Base-by-base conservation (phyloP, 192 early-diverging fungal species). In the Podila horticola region DNA sequence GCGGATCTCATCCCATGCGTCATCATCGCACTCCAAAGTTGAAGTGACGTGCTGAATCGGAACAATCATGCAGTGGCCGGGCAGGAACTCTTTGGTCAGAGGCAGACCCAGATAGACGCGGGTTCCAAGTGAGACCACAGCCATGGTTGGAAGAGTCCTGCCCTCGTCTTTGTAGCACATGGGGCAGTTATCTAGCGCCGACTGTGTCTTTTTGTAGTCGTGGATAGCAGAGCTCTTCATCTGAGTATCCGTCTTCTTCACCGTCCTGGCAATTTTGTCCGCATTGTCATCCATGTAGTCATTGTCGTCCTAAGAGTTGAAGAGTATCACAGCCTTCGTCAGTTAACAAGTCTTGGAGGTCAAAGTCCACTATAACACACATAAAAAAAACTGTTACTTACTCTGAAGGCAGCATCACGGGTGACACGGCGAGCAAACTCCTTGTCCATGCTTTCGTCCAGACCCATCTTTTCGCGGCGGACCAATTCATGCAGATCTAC, bases 261-360 rank as follows among this genome's bases (percentile, higher is more conserved):
- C 88, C 50, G 84, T 88, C 48, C 86, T 82, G 2, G 93, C 88
- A 61, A 98, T 84, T 20, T 85, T 88, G 73, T 98, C 96, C 0
- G 90, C 87, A 24, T 93, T 90, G 29, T 98, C 98, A 77, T 98
- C 97, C 88, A 97, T 89, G 59, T 97, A 97, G 52, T 99, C 98
- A 34, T 94, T 83, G 64, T 95, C 90, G 70, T 96, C 88, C 86
- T 82, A 90, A 72, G 58, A 69, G 72, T 34, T 63, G 59, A n/a
- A 74, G 82, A 49, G 17, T 31, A 71, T 41, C 68, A 69, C 41
- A 63, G 65, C 82, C 17, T 55, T 48, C 1, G 70, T 62, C 29
- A 81, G 66, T 50, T 84, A 74, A 7, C 62, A 66, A 5, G 71
- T 70, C n/a, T 71, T 74, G 31, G 41, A 66, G 19, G 13, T 36